Conservation (phyloP, 148 eudicot genomes). For the Nepenthes gracilis region DNA sequence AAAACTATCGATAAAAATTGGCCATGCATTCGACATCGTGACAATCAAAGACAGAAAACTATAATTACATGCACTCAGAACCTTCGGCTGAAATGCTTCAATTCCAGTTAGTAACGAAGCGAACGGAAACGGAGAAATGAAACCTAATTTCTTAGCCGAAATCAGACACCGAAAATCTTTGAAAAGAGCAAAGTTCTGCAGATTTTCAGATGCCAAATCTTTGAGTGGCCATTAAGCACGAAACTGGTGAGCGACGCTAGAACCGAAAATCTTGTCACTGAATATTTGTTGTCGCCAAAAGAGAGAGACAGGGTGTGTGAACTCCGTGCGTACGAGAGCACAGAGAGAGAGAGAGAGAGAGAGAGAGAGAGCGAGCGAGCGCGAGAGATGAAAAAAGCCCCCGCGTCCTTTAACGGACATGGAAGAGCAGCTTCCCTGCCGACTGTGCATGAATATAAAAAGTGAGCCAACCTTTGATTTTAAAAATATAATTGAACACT, state of each 20-base stretch:
- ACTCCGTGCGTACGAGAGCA: neutral
- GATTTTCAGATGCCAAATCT: neutral
- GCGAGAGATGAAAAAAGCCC: neutral
- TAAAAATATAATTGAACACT: too few relatives aligned
- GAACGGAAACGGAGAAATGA: neutral
- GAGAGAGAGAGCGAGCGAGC: neutral
- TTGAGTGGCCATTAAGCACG: neutral
- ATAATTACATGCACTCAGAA: neutral
- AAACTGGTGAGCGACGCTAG: neutral
- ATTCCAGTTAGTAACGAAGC: neutral
- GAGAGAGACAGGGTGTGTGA: neutral
- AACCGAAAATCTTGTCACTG: neutral
- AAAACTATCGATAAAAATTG: neutral
- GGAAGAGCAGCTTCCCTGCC: neutral
- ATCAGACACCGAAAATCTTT: neutral
- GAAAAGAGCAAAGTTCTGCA: neutral
- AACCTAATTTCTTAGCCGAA: neutral
- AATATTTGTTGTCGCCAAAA: neutral
- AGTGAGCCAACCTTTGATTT: too few relatives aligned
- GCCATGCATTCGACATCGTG: neutral
- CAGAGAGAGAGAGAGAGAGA: neutral
- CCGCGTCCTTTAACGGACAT: conserved; percentile 3
- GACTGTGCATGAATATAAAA: neutral
- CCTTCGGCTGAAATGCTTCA: neutral
- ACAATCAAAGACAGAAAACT: neutral